phyloP scores from a whole-genome alignment of 1,284 basidiomycete genomes.

The Vanrija humicola region DNA sequence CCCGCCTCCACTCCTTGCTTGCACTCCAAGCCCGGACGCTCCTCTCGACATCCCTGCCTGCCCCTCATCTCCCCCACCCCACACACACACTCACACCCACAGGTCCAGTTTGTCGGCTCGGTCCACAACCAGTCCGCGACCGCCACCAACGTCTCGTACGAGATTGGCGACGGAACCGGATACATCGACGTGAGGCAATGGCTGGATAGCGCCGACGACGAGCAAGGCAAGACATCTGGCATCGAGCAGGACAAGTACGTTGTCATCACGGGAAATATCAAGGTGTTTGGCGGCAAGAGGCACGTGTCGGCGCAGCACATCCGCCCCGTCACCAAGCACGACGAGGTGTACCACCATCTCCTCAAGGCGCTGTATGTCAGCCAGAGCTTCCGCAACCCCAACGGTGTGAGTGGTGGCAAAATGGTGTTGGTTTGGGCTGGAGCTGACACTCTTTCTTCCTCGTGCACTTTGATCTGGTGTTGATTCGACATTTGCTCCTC shows the following conservation, averaged over 20 bases:
- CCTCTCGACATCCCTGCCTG: too few relatives aligned
- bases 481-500: neutral
- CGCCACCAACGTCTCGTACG: conserved; percentile 76
- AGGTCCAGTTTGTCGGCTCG: conserved; percentile 69
- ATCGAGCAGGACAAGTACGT: conserved; percentile 66
- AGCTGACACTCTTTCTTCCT: neutral
- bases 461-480: neutral
- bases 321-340: conserved; percentile 63
- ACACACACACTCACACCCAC: conserved; percentile 6
- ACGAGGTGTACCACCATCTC: conserved; percentile 80
- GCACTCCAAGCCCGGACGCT: neutral
- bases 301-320: conserved; percentile 76
- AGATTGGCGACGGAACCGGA: conserved; percentile 85
- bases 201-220: conserved; percentile 67
- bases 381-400: conserved; percentile 50
- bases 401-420: conserved; percentile 22
- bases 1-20: too few relatives aligned
- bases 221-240: conserved; percentile 53
- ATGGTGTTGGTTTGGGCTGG: conserved; percentile 21
- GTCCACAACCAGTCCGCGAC: conserved; percentile 67
- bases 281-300: conserved; percentile 76
- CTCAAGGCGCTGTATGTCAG: conserved; percentile 58
- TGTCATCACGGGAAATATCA: conserved; percentile 84
- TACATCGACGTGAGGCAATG: conserved; percentile 83
- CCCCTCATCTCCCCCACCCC: neutral